A percentile compares a stretch with the other conserved stretches of the same genome.
Evolutionary conservation across 2,329 filamentous ascomycete genomes (phyloP).

Genomic region (Neoscytalidium dimidiatum): DNA sequence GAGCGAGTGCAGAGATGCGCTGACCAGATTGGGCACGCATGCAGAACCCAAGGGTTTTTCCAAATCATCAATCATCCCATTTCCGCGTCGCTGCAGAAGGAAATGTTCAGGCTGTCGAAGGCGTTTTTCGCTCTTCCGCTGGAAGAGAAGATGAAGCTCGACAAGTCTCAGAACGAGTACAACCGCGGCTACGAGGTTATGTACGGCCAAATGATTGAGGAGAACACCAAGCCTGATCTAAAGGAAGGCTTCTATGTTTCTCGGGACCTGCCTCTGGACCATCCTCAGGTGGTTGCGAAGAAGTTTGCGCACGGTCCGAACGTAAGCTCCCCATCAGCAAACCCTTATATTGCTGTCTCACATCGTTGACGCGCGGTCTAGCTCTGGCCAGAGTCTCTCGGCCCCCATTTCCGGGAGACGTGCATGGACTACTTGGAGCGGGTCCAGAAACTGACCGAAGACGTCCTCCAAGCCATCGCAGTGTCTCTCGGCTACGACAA

Average conservation of each 20-base stretch:
- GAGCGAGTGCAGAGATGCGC: no score
- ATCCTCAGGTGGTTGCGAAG: background rate
- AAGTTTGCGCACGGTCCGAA: no score
- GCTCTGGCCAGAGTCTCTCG: no score
- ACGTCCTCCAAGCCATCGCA: no score
- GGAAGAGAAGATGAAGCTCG: conserved; percentile 48
- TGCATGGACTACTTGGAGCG: no score
- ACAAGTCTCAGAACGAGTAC: conserved; percentile 39
- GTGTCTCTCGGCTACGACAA: no score
- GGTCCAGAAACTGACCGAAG: no score
- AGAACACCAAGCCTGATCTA: conserved; percentile 48
- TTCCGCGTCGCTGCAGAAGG: conserved; percentile 35
- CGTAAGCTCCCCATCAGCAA: no score
- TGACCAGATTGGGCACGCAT: background rate
- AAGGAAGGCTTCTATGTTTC: conserved; percentile 45
- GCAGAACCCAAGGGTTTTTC: background rate
- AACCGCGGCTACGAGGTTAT: conserved; percentile 55
- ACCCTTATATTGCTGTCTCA: no score
- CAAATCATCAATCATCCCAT: background rate
- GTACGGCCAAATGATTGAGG: conserved; percentile 45
- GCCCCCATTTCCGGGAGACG: no score
- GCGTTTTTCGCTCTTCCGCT: conserved; percentile 53
- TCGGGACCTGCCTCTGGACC: background rate
- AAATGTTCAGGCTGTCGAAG: conserved; percentile 44
- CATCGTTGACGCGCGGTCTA: no score